A percentile compares a stretch with the other conserved stretches of the same genome.
phyloP scores from a whole-genome alignment of 805 yeast genomes.

The Scheffersomyces amazonensis region DNA sequence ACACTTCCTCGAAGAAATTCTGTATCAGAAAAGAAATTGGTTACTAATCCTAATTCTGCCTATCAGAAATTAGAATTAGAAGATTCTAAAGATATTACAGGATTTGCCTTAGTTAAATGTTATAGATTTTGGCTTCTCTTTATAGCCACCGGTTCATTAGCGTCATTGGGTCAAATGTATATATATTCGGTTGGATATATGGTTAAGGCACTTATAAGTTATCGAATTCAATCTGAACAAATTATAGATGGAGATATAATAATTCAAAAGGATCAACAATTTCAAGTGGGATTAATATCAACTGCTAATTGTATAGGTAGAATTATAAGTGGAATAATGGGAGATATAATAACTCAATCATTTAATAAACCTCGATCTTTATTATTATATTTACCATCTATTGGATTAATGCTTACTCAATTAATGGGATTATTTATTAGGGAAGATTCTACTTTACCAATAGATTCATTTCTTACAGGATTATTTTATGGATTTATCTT shows the following conservation, averaged over 20 bases:
- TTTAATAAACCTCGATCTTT: slow-evolving; percentile 47
- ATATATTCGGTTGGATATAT: slow-evolving; percentile 46
- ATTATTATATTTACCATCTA: slow-evolving; percentile 52
- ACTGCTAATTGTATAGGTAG: slow-evolving; percentile 67
- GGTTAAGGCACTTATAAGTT: slow-evolving; percentile 21
- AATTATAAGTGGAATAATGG: slow-evolving; percentile 57
- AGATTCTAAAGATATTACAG: slow-evolving; percentile 7
- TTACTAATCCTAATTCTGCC: neutral
- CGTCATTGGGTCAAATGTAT: slow-evolving; percentile 46
- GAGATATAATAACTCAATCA: slow-evolving; percentile 55
- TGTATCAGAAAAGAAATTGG: neutral
- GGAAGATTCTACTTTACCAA: slow-evolving; percentile 39
- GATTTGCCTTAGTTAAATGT: slow-evolving; percentile 16
- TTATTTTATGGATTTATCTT: slow-evolving; percentile 71
- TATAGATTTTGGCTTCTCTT: slow-evolving; percentile 38
- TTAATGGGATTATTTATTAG: slow-evolving; percentile 37
- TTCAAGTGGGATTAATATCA: slow-evolving; percentile 72
- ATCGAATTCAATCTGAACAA: neutral
- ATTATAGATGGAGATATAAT: slow-evolving; percentile 17
- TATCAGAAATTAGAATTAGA: neutral
- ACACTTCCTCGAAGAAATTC: neutral
- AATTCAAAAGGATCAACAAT: slow-evolving; percentile 58
- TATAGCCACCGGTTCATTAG: slow-evolving; percentile 34
- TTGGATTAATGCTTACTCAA: slow-evolving; percentile 50
- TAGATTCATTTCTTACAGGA: slow-evolving; percentile 58